phyloP scores from a whole-genome alignment of 768 basidiomycete genomes.

The Coprinellus micaceus region DNA sequence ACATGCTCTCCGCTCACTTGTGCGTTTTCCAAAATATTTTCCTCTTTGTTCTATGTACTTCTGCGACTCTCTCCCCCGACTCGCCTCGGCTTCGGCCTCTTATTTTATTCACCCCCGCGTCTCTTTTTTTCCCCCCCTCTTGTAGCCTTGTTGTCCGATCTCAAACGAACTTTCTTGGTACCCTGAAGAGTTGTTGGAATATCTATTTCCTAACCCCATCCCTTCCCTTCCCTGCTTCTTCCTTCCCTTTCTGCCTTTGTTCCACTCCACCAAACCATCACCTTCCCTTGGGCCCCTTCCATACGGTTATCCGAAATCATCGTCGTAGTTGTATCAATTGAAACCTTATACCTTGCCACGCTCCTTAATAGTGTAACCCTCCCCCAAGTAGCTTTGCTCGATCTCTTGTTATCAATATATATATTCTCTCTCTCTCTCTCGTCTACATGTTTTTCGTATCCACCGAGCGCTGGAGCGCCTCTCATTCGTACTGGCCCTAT shows the following conservation, averaged over 20 bases:
- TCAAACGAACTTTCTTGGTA: constrained; percentile 13
- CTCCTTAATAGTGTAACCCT: constrained; percentile 21
- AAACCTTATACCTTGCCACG: constrained; percentile 7
- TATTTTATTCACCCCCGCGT: constrained; percentile 13
- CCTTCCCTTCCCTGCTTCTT: too few species aligned
- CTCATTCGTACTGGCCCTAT: too few species aligned
- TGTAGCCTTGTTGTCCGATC: not conserved
- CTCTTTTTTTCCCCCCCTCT: constrained; percentile 19
- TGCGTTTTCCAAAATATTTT: too few species aligned
- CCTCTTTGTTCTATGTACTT: not conserved
- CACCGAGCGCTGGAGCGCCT: too few species aligned
- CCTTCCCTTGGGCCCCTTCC: constrained; percentile 7
- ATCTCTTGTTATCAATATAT: constrained; percentile 31
- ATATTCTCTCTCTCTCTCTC: constrained; percentile 17
- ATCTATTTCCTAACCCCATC: not conserved
- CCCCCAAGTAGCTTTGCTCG: constrained; percentile 12
- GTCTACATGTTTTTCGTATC: not conserved
- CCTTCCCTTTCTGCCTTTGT: too few species aligned
- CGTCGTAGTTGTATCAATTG: constrained; percentile 23
- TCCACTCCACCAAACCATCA: too few species aligned
- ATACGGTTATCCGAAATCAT: constrained; percentile 6
- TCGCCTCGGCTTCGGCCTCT: constrained; percentile 4
- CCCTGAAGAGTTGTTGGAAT: constrained; percentile 5
- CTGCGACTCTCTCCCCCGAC: not conserved
- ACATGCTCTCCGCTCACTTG: not conserved